Evolutionary conservation across 2,329 filamentous ascomycete genomes (phyloP).

Genomic region (Trichophyton rubrum): DNA sequence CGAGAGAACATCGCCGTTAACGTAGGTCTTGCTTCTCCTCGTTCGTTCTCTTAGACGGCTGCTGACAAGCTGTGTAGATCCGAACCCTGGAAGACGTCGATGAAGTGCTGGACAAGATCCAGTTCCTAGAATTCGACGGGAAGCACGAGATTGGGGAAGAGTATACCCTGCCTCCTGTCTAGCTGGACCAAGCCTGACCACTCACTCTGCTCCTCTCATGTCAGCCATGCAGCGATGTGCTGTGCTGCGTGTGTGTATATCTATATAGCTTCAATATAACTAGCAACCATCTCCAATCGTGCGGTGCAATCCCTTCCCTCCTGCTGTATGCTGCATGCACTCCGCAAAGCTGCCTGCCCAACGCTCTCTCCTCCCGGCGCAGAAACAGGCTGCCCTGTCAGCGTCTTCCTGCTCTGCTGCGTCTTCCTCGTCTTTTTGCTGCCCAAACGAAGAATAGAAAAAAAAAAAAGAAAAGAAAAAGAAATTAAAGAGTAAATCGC

Average conservation of each 20-base stretch:
- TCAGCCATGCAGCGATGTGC: neutral
- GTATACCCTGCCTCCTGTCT: constrained; percentile 4
- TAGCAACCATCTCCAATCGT: neutral
- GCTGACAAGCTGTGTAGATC: neutral
- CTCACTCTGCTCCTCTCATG: neutral
- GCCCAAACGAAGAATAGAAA: neutral
- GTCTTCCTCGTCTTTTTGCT: neutral
- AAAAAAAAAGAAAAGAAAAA: neutral
- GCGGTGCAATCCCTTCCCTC: neutral
- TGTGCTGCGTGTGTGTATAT: neutral
- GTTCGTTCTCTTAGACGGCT: neutral
- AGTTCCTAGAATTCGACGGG: constrained; percentile 2
- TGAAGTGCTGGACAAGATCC: constrained; percentile 4
- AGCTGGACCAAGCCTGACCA: neutral
- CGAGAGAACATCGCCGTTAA: constrained; percentile 4
- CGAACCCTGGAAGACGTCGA: constrained; percentile 6
- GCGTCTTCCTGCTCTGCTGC: neutral
- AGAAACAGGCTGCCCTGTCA: neutral
- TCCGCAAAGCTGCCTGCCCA: neutral
- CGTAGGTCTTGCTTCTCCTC: neutral
- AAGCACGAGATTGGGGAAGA: neutral
- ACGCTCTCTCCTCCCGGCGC: neutral
- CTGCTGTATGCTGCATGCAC: neutral
- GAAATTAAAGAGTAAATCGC: neutral
- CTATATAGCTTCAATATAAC: neutral